These are phyloP conservation scores for carrot (Daucus carota) DNA, from an alignment of 129 eudicot genomes.

Conservation along the genomic window DNA sequence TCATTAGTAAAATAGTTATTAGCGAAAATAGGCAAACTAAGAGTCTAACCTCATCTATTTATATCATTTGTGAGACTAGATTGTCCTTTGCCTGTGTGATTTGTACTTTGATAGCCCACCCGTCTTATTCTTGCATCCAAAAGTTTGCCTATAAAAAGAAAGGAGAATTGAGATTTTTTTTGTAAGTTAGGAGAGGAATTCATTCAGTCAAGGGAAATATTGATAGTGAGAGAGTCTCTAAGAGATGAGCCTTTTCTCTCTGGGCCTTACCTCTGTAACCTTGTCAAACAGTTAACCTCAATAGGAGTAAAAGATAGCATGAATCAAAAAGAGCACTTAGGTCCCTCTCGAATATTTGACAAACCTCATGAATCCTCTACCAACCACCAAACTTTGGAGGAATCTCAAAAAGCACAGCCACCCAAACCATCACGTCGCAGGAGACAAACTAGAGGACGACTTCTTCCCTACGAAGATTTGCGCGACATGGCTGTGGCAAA, in stretches of 20 bases:
- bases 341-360: neutral
- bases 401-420: constrained; percentile 25
- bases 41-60: constrained; percentile 45
- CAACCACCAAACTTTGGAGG: constrained; percentile 5
- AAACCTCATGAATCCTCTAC: constrained; percentile 3
- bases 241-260: constrained; percentile 60
- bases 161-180: neutral
- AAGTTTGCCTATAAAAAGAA: neutral
- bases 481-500: constrained; percentile 84
- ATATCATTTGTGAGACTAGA: constrained; percentile 48
- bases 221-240: constrained; percentile 33
- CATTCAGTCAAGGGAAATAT: constrained; percentile 11
- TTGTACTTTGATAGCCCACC: constrained; percentile 39
- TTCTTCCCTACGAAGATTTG: constrained; percentile 66
- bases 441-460: constrained; percentile 70
- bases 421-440: constrained; percentile 33
- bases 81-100: constrained; percentile 33
- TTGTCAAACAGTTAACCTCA: constrained; percentile 66
- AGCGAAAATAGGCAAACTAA: no score
- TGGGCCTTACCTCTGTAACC: constrained; percentile 72
- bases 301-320: constrained; percentile 38
- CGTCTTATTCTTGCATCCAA: neutral
- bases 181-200: constrained; percentile 32
- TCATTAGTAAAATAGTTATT: no score
- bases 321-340: neutral